Conservation (phyloP, 768 basidiomycete genomes). For the Cystofilobasidium macerans region DNA sequence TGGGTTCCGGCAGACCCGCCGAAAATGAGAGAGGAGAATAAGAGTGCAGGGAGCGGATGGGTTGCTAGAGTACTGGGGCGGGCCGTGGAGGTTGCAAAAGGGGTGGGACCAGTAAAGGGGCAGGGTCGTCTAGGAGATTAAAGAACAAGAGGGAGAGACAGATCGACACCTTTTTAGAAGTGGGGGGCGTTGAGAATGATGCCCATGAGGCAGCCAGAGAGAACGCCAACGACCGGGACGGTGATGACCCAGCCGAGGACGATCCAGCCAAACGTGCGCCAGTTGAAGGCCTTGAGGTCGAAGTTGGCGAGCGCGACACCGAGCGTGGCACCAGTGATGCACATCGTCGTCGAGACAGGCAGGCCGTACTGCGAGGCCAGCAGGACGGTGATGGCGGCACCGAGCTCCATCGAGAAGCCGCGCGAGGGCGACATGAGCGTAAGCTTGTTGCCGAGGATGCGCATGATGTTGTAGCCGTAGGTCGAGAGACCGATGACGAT, state of each 20-base stretch:
- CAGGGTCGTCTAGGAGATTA: too few species aligned
- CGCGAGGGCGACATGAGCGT: slow-evolving; percentile 42
- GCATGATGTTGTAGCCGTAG: slow-evolving; percentile 41
- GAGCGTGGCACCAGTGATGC: slow-evolving; percentile 33
- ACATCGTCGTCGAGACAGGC: slow-evolving; percentile 38
- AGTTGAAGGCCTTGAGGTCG: slow-evolving; percentile 37
- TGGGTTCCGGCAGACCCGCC: too few species aligned
- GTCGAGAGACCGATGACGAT: slow-evolving; percentile 36
- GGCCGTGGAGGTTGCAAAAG: too few species aligned
- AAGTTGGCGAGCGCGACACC: slow-evolving; percentile 39
- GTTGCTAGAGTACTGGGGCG: too few species aligned
- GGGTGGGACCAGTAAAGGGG: too few species aligned
- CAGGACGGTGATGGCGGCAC: slow-evolving; percentile 42
- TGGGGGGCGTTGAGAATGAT: background rate
- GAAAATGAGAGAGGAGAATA: too few species aligned
- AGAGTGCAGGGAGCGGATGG: too few species aligned
- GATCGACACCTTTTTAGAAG: too few species aligned
- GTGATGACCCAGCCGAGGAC: slow-evolving; percentile 34
- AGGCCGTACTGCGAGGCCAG: slow-evolving; percentile 36
- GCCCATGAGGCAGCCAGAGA: slow-evolving; percentile 2
- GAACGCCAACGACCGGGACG: slow-evolving; percentile 30
- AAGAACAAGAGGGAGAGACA: too few species aligned
- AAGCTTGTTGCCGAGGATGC: slow-evolving; percentile 40
- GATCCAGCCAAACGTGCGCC: slow-evolving; percentile 37
- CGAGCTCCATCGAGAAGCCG: slow-evolving; percentile 44